These are phyloP conservation scores for Yarrowia sp. DNA, from an alignment of 805 yeast genomes.

Conservation along the genomic window DNA sequence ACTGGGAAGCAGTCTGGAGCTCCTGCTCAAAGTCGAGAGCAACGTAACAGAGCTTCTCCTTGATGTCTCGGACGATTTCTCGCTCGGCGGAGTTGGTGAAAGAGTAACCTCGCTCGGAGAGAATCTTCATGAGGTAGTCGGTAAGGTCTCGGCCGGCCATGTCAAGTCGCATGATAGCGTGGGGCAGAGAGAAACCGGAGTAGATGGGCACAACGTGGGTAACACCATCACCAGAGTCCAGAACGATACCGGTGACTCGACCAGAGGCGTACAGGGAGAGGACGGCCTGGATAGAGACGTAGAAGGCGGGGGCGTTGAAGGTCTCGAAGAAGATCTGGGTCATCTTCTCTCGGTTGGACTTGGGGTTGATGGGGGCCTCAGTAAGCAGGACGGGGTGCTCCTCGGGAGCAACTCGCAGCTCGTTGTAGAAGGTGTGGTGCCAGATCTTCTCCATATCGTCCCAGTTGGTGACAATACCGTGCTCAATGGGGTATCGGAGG, in stretches of 20 bases:
- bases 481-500: constrained; percentile 98
- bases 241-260: constrained; percentile 99
- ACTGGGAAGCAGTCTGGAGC: constrained; percentile 98
- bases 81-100: constrained; percentile 99
- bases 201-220: constrained; percentile 99
- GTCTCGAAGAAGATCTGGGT: constrained; percentile 99
- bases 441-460: constrained; percentile 99
- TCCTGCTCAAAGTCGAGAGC: constrained; percentile 99
- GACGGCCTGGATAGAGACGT: constrained; percentile 98
- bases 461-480: constrained; percentile 99
- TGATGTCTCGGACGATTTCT: constrained; percentile 90
- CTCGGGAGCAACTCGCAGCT: constrained; percentile 99
- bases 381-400: constrained; percentile 99
- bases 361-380: constrained; percentile 99
- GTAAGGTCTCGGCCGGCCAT: constrained; percentile 99
- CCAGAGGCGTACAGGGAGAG: constrained; percentile 98
- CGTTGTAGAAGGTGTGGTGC: constrained; percentile 99
- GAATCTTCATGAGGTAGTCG: constrained; percentile 97
- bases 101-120: constrained; percentile 97
- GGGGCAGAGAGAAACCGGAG: constrained; percentile 99
- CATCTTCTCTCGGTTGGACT: constrained; percentile 99
- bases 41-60: constrained; percentile 98
- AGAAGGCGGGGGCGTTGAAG: constrained; percentile 98
- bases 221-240: constrained; percentile 99
- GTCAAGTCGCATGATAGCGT: constrained; percentile 97